Base-by-base conservation (phyloP, 371 early-diverging fungal genomes). In the Mortierella sp. region DNA sequence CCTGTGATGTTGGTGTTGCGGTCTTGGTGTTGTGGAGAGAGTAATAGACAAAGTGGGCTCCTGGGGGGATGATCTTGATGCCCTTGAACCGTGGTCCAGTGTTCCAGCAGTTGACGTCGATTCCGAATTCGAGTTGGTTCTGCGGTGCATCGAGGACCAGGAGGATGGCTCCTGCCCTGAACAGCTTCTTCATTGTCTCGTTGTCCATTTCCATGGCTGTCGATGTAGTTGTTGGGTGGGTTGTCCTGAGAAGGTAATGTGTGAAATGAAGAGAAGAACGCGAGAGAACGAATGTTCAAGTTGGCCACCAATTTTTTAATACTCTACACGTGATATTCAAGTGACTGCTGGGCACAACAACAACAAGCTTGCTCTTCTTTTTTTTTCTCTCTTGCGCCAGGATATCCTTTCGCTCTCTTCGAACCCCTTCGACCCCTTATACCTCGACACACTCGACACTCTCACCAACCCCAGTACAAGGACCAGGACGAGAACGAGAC, bases 41-140 rank as follows among this genome's bases (percentile, higher is more conserved):
- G 86, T 95, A 97, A 79, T 95, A 94, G 31, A 98, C 85, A 85
- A 97, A 97, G 83, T 99, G 99, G 24, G 96, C 80, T 0, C 99
- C 98, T 0, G 97, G 96, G 22, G 99, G 98, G 63, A 99, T 95
- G 70, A 97, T 85, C 86, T 97, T 97, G 66, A 98, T 77, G 24
- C 99, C 99, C 79, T 92, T 94, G 84, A 99, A 98, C 43, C 91
- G 87, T 5, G 97, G 96, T 1, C 99, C 98, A 19, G 93, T 93
- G 34, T 92, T 90, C 98, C 98, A 99, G 29, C 94, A 92, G 80
- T 93, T 94, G 83, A 92, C 91, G 80, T 98, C 99, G 73, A 98
- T 94, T 16, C 98, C 98, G 79, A 99, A 95, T 73, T 97, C 96
- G 19, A 95, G 84, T 31, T 87, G 74, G 43, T 81, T 85, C 40